Conservation (phyloP, 2,329 filamentous ascomycete species). For the Penicillium hesseltinei region DNA sequence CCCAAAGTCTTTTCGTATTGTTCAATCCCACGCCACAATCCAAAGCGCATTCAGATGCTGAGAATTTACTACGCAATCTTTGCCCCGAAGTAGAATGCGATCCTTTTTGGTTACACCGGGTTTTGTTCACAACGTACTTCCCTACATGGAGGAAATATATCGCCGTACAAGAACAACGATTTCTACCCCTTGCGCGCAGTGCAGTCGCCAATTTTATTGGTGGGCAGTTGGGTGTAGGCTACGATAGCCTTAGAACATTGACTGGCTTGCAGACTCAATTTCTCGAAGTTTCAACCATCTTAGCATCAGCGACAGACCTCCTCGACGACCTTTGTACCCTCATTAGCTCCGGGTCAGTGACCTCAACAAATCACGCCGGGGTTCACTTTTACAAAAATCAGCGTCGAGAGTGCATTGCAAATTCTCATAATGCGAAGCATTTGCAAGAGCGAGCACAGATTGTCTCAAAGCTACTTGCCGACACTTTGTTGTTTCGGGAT, state of each 20-base stretch:
- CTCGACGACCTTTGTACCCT: background rate
- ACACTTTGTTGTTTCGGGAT: background rate
- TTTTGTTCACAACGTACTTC: background rate
- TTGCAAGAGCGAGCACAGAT: background rate
- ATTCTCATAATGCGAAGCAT: background rate
- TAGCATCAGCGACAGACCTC: background rate
- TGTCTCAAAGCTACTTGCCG: background rate
- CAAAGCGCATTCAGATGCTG: background rate
- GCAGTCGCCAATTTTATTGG: background rate
- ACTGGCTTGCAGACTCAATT: background rate
- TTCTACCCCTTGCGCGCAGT: background rate
- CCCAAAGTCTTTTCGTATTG: background rate
- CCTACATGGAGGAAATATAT: background rate
- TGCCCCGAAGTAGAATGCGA: background rate
- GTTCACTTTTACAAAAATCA: background rate
- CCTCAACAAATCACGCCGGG: background rate
- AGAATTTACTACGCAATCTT: background rate
- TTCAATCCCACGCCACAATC: background rate
- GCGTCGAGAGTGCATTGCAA: background rate
- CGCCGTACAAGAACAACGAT: background rate
- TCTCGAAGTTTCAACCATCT: background rate
- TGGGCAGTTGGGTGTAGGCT: background rate
- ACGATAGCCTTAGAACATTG: background rate
- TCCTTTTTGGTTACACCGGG: background rate
- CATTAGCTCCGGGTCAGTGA: background rate